These are phyloP conservation scores for Talaromyces ruber DNA, from an alignment of 495 filamentous ascomycete genomes.

Conservation along the genomic window DNA sequence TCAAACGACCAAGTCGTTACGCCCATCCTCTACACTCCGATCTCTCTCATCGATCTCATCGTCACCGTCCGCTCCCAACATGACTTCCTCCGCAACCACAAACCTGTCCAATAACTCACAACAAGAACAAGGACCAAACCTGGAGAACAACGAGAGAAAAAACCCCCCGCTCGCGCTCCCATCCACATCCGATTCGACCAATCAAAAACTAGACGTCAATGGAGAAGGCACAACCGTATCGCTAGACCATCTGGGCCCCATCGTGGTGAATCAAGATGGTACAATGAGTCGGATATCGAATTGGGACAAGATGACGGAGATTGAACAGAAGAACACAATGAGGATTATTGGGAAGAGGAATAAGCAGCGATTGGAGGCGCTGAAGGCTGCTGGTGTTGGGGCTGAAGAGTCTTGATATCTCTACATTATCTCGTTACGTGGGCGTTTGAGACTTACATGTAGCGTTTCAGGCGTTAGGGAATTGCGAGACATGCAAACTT, in stretches of 20 bases:
- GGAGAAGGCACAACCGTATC: slow-evolving; percentile 33
- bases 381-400: slow-evolving; percentile 29
- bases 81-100: background rate
- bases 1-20: background rate
- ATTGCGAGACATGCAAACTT: background rate
- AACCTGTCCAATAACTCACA: background rate
- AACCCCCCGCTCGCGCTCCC: background rate
- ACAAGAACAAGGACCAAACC: background rate
- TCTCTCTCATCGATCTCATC: background rate
- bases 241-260: slow-evolving; percentile 53
- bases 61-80: background rate
- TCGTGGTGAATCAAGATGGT: slow-evolving; percentile 62
- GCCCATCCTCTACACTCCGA: background rate
- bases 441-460: background rate
- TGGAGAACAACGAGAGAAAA: background rate
- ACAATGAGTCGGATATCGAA: slow-evolving; percentile 56
- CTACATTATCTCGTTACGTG: background rate
- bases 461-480: background rate
- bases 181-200: background rate
- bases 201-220: slow-evolving; percentile 36
- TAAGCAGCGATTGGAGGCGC: slow-evolving; percentile 45
- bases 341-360: slow-evolving; percentile 57
- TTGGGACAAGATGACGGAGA: slow-evolving; percentile 57
- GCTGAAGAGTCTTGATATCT: background rate
- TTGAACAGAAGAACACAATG: slow-evolving; percentile 53